These are phyloP conservation scores for Ophiocordyceps camponoti-floridani DNA, from an alignment of 2,329 filamentous ascomycete genomes.

Conservation along the genomic window DNA sequence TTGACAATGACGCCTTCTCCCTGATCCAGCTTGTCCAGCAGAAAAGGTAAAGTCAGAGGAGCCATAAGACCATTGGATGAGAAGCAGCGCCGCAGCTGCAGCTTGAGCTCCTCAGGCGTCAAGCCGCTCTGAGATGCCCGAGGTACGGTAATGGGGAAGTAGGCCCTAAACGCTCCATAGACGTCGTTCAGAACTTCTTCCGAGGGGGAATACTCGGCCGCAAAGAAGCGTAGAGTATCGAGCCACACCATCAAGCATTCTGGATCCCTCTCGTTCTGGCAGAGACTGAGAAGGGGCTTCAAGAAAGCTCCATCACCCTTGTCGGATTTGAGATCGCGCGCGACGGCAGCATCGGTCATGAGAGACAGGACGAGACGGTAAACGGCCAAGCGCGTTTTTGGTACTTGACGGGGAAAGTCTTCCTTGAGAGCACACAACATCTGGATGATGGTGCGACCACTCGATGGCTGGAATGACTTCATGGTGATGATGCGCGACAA, in stretches of 20 bases:
- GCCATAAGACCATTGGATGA: slow-evolving; percentile 29
- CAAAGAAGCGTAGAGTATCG: slow-evolving; percentile 24
- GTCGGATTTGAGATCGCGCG: slow-evolving; percentile 23
- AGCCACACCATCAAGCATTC: slow-evolving; percentile 41
- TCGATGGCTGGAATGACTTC: slow-evolving; percentile 30
- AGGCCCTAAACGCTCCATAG: slow-evolving; percentile 38
- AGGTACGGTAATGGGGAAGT: slow-evolving; percentile 40
- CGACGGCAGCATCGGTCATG: slow-evolving; percentile 22
- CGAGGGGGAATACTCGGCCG: slow-evolving; percentile 25
- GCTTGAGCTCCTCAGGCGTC: slow-evolving; percentile 38
- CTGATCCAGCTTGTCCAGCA: slow-evolving; percentile 39
- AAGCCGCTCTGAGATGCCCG: slow-evolving; percentile 31
- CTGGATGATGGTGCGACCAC: slow-evolving; percentile 28
- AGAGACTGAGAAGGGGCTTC: slow-evolving; percentile 29
- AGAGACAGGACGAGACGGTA: slow-evolving; percentile 30
- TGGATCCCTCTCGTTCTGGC: slow-evolving; percentile 36
- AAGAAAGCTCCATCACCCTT: slow-evolving; percentile 28
- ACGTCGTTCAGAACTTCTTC: slow-evolving; percentile 28
- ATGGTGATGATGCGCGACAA: slow-evolving; percentile 29
- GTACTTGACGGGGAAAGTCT: slow-evolving; percentile 35
- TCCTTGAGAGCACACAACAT: slow-evolving; percentile 32
- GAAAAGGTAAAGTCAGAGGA: slow-evolving; percentile 28
- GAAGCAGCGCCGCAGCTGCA: slow-evolving; percentile 33
- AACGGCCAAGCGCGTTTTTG: slow-evolving; percentile 31
- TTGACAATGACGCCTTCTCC: slow-evolving; percentile 38